Evolutionary conservation across 164 flowering plant genomes (phyloP), one percentile per base, ranked within the genome.

Genomic region (Saururus chinensis): DNA sequence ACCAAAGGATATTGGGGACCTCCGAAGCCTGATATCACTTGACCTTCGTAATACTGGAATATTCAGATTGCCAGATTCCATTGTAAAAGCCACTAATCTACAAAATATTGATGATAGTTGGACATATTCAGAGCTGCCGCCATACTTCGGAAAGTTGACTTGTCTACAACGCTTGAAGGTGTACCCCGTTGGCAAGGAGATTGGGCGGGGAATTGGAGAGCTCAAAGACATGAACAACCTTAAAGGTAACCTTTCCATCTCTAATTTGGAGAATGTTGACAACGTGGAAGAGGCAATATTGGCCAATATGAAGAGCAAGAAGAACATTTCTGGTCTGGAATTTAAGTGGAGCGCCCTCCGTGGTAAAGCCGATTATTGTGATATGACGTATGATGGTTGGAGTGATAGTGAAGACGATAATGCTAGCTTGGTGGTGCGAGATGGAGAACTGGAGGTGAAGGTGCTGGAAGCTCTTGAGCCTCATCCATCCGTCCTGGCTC

Each of bases 401-500:
- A n/a, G 12, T 41, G 45, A 9, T 8, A 41, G 12, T n/a, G n/a
- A 13, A 41, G 45, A 13, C 12, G 45, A 41, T 21, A 21, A 9
- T 20, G 37, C 26, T 9, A n/a, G n/a, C 0, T 24, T 19, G 25
- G 12, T 30, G 49, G 40, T 13, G 45, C 14, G 8, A 19, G 58
- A 58, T 26, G 59, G 45, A 25, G 42, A 22, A 25, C 24, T 7
- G 21, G 72, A 59, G 14, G 58, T 16, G 14, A 40, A 66, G 11
- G 61, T 80, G 1, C 66, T 80, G 24, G 74, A 69, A 1, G 12
- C 14, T 12, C 62, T 77, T 7, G 48, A 69, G 23, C 80, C 80
- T 51, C 71, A 65, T 56, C 17, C 6, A 0, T 9, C 6, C 10
- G 64, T 57, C 11, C 16, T 79, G 14, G 51, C 51, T 51, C 16